Percentiles rank a stretch among this genome's conserved stretches.
Evolutionary conservation across 116 monocot genomes (phyloP).

Genomic region (Trichopus zeylanicus): DNA sequence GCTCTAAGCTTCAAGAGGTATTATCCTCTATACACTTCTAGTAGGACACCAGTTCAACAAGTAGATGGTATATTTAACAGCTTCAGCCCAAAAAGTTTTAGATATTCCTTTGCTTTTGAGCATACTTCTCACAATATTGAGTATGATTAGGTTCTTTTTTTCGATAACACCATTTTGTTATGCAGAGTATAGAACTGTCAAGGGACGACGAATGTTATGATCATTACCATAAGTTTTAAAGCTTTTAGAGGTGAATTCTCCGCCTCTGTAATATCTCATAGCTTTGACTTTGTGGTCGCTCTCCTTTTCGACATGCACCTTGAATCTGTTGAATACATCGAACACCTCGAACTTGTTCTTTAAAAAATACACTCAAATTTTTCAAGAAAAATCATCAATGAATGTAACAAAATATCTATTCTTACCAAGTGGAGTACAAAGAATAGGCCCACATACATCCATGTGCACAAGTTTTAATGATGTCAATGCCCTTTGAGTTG

Average conservation of each 20-base stretch:
- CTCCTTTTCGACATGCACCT: background rate
- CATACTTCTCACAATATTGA: slow-evolving; percentile 2
- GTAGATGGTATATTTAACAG: slow-evolving; percentile 1
- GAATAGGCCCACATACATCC: background rate
- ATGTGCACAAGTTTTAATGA: background rate
- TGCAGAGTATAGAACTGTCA: slow-evolving; percentile 7
- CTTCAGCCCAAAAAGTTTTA: slow-evolving; percentile 3
- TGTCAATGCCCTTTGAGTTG: background rate
- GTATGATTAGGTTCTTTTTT: background rate
- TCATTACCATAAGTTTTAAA: slow-evolving; percentile 4
- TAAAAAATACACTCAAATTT: background rate
- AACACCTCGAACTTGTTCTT: background rate
- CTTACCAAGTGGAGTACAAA: background rate
- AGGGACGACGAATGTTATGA: background rate
- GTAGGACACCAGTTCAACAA: slow-evolving; percentile 7
- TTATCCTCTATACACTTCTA: background rate
- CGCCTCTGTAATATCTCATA: slow-evolving; percentile 7
- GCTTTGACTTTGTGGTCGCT: slow-evolving; percentile 1
- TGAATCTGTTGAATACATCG: background rate
- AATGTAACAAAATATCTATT: background rate
- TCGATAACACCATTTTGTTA: slow-evolving; percentile 13
- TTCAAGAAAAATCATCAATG: background rate
- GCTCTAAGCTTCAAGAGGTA: slow-evolving; percentile 2
- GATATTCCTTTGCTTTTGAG: background rate
- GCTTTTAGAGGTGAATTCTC: slow-evolving; percentile 2